Evolutionary conservation across 768 basidiomycete species (phyloP).

Genomic region (Lactifluus echinatus): DNA sequence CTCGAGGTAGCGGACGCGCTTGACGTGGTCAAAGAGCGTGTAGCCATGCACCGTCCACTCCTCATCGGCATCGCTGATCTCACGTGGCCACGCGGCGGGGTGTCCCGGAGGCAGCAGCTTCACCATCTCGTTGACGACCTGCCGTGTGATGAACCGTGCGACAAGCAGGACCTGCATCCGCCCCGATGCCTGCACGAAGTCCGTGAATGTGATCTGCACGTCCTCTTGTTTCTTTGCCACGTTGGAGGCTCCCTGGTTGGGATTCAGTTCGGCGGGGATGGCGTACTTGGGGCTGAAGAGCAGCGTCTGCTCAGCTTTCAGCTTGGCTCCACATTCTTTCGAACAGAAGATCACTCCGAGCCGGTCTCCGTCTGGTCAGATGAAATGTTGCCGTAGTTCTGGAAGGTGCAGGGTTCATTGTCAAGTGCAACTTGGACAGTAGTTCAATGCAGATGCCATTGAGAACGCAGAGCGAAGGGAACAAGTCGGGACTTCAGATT

Average conservation of each 20-base stretch:
- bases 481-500: no score
- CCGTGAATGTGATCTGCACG: constrained; percentile 53
- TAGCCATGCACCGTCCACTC: constrained; percentile 44
- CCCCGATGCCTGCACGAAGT: constrained; percentile 43
- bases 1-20: constrained; percentile 63
- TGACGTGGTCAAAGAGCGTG: constrained; percentile 65
- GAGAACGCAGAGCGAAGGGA: no score
- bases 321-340: constrained; percentile 46
- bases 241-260: constrained; percentile 27
- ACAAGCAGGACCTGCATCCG: constrained; percentile 47
- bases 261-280: constrained; percentile 39
- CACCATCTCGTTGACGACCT: constrained; percentile 53
- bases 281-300: constrained; percentile 63
- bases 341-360: constrained; percentile 67
- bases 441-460: no score
- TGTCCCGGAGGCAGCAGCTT: constrained; percentile 36
- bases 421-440: no score
- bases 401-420: no score
- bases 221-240: constrained; percentile 38
- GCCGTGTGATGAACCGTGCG: constrained; percentile 63
- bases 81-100: constrained; percentile 18
- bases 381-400: no score
- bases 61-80: no score
- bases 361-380: constrained; percentile 40
- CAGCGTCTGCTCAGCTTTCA: constrained; percentile 52